Conservation (phyloP, 768 basidiomycete genomes). For the Pisolithus marmoratus region DNA sequence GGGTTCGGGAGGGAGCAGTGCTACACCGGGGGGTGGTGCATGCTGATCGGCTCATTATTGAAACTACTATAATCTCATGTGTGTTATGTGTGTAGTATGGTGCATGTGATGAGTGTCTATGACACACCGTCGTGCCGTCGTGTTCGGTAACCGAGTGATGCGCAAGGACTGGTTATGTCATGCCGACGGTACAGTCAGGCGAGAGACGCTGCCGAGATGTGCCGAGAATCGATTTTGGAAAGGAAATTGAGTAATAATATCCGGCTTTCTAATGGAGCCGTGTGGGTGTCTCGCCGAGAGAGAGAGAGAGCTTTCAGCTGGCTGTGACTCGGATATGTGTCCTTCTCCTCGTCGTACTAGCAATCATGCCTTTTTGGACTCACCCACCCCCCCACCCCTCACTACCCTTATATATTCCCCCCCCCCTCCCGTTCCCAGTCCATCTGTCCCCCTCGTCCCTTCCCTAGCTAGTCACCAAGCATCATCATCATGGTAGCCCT, state of each 20-base stretch:
- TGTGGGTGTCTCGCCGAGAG: background rate
- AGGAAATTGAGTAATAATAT: slow-evolving; percentile 4
- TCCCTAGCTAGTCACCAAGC: background rate
- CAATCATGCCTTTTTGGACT: slow-evolving; percentile 19
- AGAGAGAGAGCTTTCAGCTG: too few relatives aligned
- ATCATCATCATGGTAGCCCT: slow-evolving; percentile 2
- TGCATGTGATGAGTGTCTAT: background rate
- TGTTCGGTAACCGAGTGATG: background rate
- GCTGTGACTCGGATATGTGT: background rate
- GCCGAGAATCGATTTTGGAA: slow-evolving; percentile 4
- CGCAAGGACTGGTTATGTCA: background rate
- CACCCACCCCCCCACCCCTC: background rate
- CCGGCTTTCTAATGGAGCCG: slow-evolving; percentile 2
- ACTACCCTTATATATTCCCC: slow-evolving; percentile 2
- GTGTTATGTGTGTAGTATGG: background rate
- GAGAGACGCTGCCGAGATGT: background rate
- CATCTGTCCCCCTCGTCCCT: background rate
- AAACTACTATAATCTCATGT: background rate
- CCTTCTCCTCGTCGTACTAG: background rate
- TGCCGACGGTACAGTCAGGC: background rate
- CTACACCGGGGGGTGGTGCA: slow-evolving; percentile 3
- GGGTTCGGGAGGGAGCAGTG: slow-evolving; percentile 10
- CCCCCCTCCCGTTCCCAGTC: slow-evolving; percentile 1
- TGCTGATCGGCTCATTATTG: background rate
- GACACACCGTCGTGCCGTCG: background rate